Percentiles rank a stretch among this genome's conserved stretches.
Conservation (phyloP, 805 yeast species). For the Suhomyces pyralidae region DNA sequence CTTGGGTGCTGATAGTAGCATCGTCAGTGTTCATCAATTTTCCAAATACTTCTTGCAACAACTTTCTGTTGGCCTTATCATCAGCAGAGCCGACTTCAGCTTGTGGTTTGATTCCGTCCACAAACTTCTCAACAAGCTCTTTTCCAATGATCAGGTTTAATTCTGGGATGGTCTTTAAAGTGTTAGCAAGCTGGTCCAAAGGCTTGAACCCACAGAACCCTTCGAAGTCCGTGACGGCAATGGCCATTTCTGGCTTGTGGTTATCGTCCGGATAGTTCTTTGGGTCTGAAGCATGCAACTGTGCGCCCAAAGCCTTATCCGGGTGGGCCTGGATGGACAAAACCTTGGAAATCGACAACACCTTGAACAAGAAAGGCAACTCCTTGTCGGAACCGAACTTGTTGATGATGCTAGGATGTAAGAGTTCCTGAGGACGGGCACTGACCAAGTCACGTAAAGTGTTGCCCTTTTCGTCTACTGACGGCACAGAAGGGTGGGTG, state of each 20-base stretch:
- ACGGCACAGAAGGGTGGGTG: slow-evolving; percentile 90
- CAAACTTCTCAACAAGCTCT: slow-evolving; percentile 53
- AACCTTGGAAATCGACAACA: slow-evolving; percentile 87
- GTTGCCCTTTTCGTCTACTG: slow-evolving; percentile 50
- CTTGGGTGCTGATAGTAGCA: slow-evolving; percentile 49
- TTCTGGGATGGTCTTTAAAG: slow-evolving; percentile 74
- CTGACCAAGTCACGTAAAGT: slow-evolving; percentile 66
- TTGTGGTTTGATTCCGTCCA: slow-evolving; percentile 42
- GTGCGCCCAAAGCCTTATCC: slow-evolving; percentile 77
- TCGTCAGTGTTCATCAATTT: slow-evolving; percentile 83
- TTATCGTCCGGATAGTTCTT: slow-evolving; percentile 95
- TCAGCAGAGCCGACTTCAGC: slow-evolving; percentile 49
- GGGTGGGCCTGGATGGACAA: slow-evolving; percentile 98
- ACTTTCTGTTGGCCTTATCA: slow-evolving; percentile 56
- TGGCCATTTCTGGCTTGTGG: slow-evolving; percentile 99
- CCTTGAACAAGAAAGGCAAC: slow-evolving; percentile 91
- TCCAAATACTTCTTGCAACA: slow-evolving; percentile 73
- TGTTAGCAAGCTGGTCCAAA: slow-evolving; percentile 65
- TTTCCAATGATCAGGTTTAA: slow-evolving; percentile 67
- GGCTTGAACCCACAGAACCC: slow-evolving; percentile 99
- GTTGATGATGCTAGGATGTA: slow-evolving; percentile 56
- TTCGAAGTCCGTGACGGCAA: slow-evolving; percentile 93
- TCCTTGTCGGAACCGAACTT: slow-evolving; percentile 70
- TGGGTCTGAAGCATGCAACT: slow-evolving; percentile 79
- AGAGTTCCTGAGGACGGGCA: slow-evolving; percentile 52